phyloP scores from a whole-genome alignment of 129 eudicot species.

The Centella asiatica region DNA sequence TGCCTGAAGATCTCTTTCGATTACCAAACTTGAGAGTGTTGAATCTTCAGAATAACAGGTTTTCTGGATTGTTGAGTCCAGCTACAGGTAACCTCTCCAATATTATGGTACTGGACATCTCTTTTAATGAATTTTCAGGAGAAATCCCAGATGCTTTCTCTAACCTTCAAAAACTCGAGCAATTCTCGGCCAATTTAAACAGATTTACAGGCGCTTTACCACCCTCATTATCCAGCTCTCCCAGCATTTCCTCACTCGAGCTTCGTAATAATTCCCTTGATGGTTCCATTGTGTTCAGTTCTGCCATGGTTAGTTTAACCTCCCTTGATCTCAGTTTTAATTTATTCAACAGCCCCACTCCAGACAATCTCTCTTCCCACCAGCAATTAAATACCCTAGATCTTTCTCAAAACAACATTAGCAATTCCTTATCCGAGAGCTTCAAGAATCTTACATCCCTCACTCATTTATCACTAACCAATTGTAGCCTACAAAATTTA shows the following conservation, averaged over 20 bases:
- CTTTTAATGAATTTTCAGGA: neutral
- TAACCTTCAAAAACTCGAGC: neutral
- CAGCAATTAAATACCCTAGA: neutral
- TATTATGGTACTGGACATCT: neutral
- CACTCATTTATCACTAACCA: neutral
- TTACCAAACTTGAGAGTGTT: neutral
- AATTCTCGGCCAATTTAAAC: neutral
- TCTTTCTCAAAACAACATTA: neutral
- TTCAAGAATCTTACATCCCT: neutral
- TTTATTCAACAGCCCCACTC: neutral
- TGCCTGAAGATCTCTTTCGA: neutral
- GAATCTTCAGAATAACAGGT: neutral
- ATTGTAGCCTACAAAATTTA: constrained; percentile 4
- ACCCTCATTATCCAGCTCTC: constrained; percentile 2
- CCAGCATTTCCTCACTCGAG: neutral
- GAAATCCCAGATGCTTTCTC: constrained; percentile 3
- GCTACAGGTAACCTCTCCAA: neutral
- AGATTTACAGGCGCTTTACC: constrained; percentile 3
- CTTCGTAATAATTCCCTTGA: neutral
- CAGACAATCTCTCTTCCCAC: neutral
- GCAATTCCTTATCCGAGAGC: neutral
- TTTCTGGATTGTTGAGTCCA: neutral
- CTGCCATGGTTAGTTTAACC: constrained; percentile 5
- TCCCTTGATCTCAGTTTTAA: neutral
- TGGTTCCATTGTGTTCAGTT: constrained; percentile 1